These are phyloP conservation scores for Yamadazyma oceani DNA, from an alignment of 1,139 yeast genomes.

Conservation along the genomic window DNA sequence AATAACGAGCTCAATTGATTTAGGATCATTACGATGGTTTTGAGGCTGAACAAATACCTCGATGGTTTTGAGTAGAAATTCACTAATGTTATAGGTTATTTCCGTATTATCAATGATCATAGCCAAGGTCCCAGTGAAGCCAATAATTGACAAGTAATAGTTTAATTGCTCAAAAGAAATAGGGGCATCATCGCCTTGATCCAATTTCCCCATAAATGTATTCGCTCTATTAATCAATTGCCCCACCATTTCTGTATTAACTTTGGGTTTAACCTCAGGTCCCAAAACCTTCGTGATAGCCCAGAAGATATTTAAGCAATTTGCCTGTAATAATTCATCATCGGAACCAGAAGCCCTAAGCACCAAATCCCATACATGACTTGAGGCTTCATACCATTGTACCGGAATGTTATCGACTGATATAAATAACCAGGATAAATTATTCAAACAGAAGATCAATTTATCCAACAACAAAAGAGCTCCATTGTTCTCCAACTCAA, in stretches of 20 bases:
- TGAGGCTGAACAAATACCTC: constrained; percentile 16
- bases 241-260: constrained; percentile 26
- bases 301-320: constrained; percentile 61
- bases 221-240: constrained; percentile 24
- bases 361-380: constrained; percentile 39
- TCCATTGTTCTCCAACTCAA: constrained; percentile 25
- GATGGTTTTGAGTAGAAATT: constrained; percentile 41
- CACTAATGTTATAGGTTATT: constrained; percentile 46
- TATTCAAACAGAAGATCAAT: constrained; percentile 67
- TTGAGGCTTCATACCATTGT: constrained; percentile 33
- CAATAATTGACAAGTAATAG: constrained; percentile 35
- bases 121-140: constrained; percentile 60
- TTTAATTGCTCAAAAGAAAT: constrained; percentile 21
- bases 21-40: constrained; percentile 18
- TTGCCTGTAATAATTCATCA: constrained; percentile 36
- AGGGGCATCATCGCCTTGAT: constrained; percentile 11
- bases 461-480: constrained; percentile 47
- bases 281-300: constrained; percentile 53
- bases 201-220: constrained; percentile 8
- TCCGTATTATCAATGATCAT: constrained; percentile 45
- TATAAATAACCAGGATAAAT: constrained; percentile 57
- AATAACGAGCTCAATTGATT: constrained; percentile 42
- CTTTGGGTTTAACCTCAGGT: constrained; percentile 26
- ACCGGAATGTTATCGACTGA: constrained; percentile 35
- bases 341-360: constrained; percentile 18